phyloP scores from a whole-genome alignment of 805 yeast species.

The Pichia eremophila region DNA sequence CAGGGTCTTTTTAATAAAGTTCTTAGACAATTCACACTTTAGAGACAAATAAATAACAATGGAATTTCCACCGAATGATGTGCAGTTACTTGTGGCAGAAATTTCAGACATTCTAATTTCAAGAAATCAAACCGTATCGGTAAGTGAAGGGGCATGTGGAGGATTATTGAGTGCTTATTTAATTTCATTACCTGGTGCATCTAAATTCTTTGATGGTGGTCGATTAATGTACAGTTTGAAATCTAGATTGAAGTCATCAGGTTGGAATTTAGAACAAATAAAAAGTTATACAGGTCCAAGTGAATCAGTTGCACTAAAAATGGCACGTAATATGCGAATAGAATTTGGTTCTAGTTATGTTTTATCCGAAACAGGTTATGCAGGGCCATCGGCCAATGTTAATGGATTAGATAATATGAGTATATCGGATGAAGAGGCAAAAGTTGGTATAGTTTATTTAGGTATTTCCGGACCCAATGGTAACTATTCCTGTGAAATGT shows the following conservation, averaged over 20 bases:
- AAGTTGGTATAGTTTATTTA: conserved; percentile 60
- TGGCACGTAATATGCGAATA: conserved; percentile 70
- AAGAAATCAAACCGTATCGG: conserved; percentile 59
- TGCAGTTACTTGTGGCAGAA: conserved; percentile 38
- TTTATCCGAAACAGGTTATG: conserved; percentile 79
- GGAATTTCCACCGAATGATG: conserved; percentile 54
- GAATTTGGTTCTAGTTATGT: conserved; percentile 81
- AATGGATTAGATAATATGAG: conserved; percentile 26
- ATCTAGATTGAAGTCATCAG: conserved; percentile 64
- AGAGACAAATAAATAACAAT: conserved; percentile 7
- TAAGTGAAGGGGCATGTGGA: conserved; percentile 86
- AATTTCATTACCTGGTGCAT: conserved; percentile 80
- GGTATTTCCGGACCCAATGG: conserved; percentile 63
- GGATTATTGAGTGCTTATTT: conserved; percentile 74
- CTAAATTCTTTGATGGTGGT: conserved; percentile 76
- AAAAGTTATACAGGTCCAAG: conserved; percentile 72
- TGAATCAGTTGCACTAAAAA: conserved; percentile 60
- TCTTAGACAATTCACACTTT: not conserved
- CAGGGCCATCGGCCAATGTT: conserved; percentile 54
- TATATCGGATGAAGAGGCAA: conserved; percentile 19
- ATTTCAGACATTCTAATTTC: conserved; percentile 49
- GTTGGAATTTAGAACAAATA: conserved; percentile 71
- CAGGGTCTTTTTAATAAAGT: no score
- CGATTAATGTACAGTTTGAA: conserved; percentile 69
- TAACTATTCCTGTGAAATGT: conserved; percentile 35